phyloP scores from a whole-genome alignment of 1,284 basidiomycete species.

The Ganoderma lingzhi region DNA sequence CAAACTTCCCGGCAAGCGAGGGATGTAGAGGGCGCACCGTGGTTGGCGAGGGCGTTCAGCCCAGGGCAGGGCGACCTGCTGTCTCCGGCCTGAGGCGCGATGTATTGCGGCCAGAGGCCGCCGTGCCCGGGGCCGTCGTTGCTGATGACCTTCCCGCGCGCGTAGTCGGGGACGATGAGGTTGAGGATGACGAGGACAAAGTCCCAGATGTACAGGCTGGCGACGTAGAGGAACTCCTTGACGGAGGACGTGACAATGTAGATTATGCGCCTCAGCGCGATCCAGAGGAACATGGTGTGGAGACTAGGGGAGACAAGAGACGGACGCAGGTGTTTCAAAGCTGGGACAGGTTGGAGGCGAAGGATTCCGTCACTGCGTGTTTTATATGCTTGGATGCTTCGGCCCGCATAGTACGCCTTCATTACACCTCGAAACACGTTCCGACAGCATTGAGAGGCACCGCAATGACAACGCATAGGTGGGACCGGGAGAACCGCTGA shows the following conservation, averaged over 20 bases:
- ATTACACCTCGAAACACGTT: background rate
- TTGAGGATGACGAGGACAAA: conserved; percentile 60
- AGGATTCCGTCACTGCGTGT: background rate
- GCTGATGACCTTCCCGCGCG: conserved; percentile 63
- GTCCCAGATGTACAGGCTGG: conserved; percentile 46
- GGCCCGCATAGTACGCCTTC: background rate
- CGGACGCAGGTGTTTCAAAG: background rate
- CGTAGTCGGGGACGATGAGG: conserved; percentile 55
- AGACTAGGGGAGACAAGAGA: background rate
- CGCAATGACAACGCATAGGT: background rate
- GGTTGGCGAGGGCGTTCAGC: conserved; percentile 78
- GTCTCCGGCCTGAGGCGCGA: conserved; percentile 62
- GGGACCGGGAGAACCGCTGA: background rate
- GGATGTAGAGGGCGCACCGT: conserved; percentile 54
- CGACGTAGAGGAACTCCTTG: conserved; percentile 21
- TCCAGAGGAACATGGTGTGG: conserved; percentile 8
- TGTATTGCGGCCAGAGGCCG: conserved; percentile 74
- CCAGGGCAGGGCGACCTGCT: conserved; percentile 75
- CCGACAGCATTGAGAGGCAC: background rate
- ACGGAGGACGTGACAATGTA: conserved; percentile 22
- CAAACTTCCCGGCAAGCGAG: background rate
- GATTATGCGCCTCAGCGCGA: conserved; percentile 27
- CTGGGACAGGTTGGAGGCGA: background rate
- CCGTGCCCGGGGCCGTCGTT: conserved; percentile 59
- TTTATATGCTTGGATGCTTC: background rate